phyloP scores from a whole-genome alignment of 371 early-diverging fungal genomes.

The Lichtheimia ramosa region DNA sequence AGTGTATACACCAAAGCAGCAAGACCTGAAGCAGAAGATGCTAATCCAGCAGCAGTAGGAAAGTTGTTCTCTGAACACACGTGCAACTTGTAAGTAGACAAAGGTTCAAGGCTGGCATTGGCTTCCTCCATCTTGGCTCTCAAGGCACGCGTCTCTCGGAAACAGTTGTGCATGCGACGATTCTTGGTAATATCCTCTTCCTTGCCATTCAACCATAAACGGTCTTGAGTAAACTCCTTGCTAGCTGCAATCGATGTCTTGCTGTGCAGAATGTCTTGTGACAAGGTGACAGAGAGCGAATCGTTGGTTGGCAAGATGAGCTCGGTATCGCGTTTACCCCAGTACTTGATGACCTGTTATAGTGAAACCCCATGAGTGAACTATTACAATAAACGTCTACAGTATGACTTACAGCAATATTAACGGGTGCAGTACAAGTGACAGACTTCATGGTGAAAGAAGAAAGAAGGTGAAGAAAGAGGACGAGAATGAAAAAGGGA shows the following conservation, averaged over 20 bases:
- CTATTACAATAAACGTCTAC: not conserved
- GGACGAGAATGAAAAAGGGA: not conserved
- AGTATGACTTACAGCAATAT: conserved; percentile 96
- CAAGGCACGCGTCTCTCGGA: conserved; percentile 78
- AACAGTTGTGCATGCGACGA: conserved; percentile 83
- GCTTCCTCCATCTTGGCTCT: conserved; percentile 70
- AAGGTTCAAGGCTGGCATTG: conserved; percentile 43
- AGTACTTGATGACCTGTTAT: conserved; percentile 88
- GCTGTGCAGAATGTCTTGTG: conserved; percentile 93
- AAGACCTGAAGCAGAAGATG: conserved; percentile 98
- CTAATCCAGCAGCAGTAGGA: conserved; percentile 99
- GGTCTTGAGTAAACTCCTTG: conserved; percentile 61
- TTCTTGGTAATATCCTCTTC: conserved; percentile 83
- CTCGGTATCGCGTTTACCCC: conserved; percentile 94
- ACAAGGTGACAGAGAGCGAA: conserved; percentile 95
- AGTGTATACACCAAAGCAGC: conserved; percentile 92
- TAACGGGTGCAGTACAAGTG: conserved; percentile 96
- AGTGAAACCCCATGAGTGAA: not conserved
- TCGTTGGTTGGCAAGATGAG: conserved; percentile 96
- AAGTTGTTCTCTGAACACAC: conserved; percentile 97
- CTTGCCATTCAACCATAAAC: conserved; percentile 94
- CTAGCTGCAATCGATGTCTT: conserved; percentile 87
- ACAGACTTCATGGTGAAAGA: conserved; percentile 53
- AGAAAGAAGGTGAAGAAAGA: conserved; percentile 1
- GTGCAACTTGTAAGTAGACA: conserved; percentile 69